phyloP scores from a whole-genome alignment of 1,284 basidiomycete species.

The Ganoderma multipileum region DNA sequence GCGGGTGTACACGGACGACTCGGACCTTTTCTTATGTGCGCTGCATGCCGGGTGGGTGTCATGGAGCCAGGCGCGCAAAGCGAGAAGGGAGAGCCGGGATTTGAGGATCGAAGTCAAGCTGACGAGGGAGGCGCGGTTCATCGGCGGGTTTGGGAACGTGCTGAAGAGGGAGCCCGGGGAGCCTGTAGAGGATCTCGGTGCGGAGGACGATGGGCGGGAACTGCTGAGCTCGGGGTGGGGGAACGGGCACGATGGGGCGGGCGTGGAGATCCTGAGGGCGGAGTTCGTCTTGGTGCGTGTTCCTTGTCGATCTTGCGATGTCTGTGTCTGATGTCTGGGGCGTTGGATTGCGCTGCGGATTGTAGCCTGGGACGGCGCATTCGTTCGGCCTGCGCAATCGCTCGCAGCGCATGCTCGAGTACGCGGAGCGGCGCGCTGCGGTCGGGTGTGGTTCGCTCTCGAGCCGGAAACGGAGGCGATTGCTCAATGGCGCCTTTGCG shows the following conservation, averaged over 20 bases:
- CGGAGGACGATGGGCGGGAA: constrained; percentile 66
- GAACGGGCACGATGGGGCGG: constrained; percentile 76
- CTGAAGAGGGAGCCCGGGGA: constrained; percentile 32
- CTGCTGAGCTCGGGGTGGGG: constrained; percentile 76
- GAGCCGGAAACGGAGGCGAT: constrained; percentile 38
- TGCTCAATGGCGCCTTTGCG: constrained; percentile 42
- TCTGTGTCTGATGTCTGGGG: constrained; percentile 13
- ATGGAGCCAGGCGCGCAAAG: constrained; percentile 62
- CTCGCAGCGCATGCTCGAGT: constrained; percentile 69
- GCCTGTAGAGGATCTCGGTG: constrained; percentile 38
- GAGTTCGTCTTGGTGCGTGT: constrained; percentile 65
- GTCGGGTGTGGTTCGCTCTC: constrained; percentile 46
- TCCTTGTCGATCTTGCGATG: not conserved
- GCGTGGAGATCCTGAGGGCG: constrained; percentile 69
- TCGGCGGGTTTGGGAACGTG: constrained; percentile 45
- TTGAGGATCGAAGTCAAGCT: constrained; percentile 60
- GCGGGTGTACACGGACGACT: constrained; percentile 77
- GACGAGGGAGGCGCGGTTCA: constrained; percentile 48
- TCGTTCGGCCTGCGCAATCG: constrained; percentile 65
- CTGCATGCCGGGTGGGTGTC: constrained; percentile 69
- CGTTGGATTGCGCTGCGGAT: constrained; percentile 6
- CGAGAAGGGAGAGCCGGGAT: constrained; percentile 59
- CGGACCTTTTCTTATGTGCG: constrained; percentile 76
- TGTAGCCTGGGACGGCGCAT: constrained; percentile 55
- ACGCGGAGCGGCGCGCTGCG: constrained; percentile 61